These are phyloP conservation scores for Lasiosphaeriaceae sp. DNA, from an alignment of 495 filamentous ascomycete genomes.

Conservation along the genomic window DNA sequence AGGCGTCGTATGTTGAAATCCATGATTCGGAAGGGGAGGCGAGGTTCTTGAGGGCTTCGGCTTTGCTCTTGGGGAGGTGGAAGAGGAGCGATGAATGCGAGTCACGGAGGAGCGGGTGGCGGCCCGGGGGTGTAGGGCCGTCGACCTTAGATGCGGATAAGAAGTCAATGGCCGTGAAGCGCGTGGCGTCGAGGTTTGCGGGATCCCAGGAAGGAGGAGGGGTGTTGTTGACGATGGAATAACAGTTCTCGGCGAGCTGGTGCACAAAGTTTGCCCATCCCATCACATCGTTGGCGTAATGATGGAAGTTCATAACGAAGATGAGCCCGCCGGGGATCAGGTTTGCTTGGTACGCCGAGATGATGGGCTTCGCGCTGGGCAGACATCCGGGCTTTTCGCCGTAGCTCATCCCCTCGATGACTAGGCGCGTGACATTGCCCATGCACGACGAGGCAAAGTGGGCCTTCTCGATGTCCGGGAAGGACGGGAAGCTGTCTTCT, in stretches of 20 bases:
- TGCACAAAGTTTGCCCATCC: slow-evolving; percentile 35
- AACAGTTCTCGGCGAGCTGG: slow-evolving; percentile 44
- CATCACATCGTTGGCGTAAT: slow-evolving; percentile 43
- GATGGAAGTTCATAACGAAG: slow-evolving; percentile 42
- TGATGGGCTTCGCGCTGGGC: slow-evolving; percentile 28
- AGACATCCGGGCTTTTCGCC: slow-evolving; percentile 38
- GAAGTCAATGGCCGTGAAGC: neutral
- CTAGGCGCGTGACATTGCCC: slow-evolving; percentile 25
- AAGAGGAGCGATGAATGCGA: slow-evolving; percentile 29
- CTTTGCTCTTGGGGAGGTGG: slow-evolving; percentile 42
- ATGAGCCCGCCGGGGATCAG: slow-evolving; percentile 41
- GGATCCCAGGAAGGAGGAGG: slow-evolving; percentile 33
- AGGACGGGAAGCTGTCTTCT: slow-evolving; percentile 27
- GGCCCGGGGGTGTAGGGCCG: neutral
- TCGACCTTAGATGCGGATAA: neutral
- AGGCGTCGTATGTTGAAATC: slow-evolving; percentile 44
- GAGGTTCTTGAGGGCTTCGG: slow-evolving; percentile 32
- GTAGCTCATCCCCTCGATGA: slow-evolving; percentile 36
- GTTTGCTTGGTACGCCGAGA: slow-evolving; percentile 39
- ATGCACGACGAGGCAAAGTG: slow-evolving; percentile 27
- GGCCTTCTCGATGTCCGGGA: slow-evolving; percentile 28
- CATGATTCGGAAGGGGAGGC: slow-evolving; percentile 18
- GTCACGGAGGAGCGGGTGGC: slow-evolving; percentile 29
- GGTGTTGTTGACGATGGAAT: slow-evolving; percentile 28
- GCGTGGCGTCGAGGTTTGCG: slow-evolving; percentile 1